These are phyloP conservation scores for Arachis monticola DNA, from an alignment of 331 rosid genomes.

Conservation along the genomic window DNA sequence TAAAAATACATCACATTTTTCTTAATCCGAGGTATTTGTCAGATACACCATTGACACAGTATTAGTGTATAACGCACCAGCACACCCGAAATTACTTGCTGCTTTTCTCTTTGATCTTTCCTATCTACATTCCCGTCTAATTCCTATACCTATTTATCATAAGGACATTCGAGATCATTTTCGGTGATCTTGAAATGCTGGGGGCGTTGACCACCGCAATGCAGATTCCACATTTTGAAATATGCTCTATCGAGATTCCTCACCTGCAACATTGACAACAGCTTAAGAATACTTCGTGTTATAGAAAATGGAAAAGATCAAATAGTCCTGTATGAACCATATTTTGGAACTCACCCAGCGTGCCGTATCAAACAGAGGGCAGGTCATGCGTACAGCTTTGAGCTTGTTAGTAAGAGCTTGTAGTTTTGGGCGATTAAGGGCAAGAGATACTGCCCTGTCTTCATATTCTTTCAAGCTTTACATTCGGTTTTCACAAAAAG, in stretches of 20 bases:
- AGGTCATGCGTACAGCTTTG: constrained; percentile 77
- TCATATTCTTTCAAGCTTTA: constrained; percentile 89
- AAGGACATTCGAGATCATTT: constrained; percentile 78
- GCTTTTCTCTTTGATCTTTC: constrained; percentile 40
- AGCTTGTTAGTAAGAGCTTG: constrained; percentile 75
- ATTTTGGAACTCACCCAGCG: constrained; percentile 78
- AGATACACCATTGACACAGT: background rate
- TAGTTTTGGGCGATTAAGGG: constrained; percentile 79
- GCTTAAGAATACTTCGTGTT: background rate
- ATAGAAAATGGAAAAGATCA: background rate
- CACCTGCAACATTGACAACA: constrained; percentile 60
- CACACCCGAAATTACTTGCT: constrained; percentile 8
- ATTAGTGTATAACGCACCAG: background rate
- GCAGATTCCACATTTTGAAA: constrained; percentile 94
- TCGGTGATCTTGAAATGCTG: constrained; percentile 89
- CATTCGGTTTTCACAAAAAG: constrained; percentile 12
- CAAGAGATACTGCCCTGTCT: constrained; percentile 89
- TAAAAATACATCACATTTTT: constrained; percentile 27
- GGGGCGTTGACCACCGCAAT: constrained; percentile 83
- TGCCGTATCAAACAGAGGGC: constrained; percentile 91
- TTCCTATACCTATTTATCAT: constrained; percentile 61
- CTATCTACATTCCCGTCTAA: constrained; percentile 78
- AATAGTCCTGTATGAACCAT: background rate
- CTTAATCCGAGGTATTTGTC: background rate
- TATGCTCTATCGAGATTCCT: constrained; percentile 86